Evolutionary conservation across 78 protist genomes (phyloP), one percentile per base, ranked within the genome.

Genomic region (slime mould (Dictyostelium discoideum)): DNA sequence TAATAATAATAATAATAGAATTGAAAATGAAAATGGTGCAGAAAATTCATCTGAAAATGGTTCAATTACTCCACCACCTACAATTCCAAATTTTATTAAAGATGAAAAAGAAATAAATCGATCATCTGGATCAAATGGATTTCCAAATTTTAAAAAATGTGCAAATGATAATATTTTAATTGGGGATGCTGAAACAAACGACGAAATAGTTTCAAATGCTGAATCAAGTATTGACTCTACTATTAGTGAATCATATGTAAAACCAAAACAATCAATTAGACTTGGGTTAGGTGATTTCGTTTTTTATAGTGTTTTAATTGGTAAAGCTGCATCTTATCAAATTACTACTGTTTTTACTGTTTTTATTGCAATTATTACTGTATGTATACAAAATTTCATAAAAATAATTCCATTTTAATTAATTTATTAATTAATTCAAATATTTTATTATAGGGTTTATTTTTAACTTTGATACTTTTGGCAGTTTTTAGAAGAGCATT

Each of bases 251-350:
- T 9, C 69, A 11, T 26, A 57, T 24, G 60, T 48, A 48, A 78
- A 79, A 32, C 80, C 3, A 69, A 81, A 81, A 16, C 89, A 29
- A 74, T 74, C 81, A 37, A 74, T 98, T 57, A 98, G 98, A 95
- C 97, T 99, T 0, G 99, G 99, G 10, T 98, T 99, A 1, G 99
- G 99, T 11, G 99, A 99, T 92, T 99, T 99, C 42, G 98, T 99
- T 22, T 99, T 99, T 63, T 99, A 99, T 97, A 81, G 97, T 22
- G 98, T 99, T 13, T 97, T 99, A 16, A 93, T 99, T 8, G 99
- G 98, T 50, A 93, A 98, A 44, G 99, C 99, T 6, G 98, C 99
- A 14, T 18, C 73, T 37, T 13, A 37, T 22, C 37, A 84, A 39
- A 81, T 85, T 63, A 48, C 69, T 8, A 80, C 99, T 2, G 69